These are phyloP conservation scores for Fusarium xyrophilum DNA, from an alignment of 2,329 filamentous ascomycete species.

Conservation along the genomic window DNA sequence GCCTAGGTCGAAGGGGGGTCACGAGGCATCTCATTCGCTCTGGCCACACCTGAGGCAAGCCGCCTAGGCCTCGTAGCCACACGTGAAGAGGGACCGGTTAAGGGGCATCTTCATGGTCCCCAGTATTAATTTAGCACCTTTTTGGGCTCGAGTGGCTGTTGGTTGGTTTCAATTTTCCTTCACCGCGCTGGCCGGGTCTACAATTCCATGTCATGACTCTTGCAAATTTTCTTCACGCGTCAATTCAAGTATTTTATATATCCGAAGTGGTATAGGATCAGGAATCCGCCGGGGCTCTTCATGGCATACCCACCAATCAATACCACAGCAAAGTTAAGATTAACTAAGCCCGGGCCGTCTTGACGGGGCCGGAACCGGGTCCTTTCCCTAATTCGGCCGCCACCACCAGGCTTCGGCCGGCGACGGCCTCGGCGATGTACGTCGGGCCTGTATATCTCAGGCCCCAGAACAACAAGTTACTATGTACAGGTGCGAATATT, in stretches of 20 bases:
- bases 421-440: conserved; percentile 16
- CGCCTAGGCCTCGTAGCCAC: conserved; percentile 19
- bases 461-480: background rate
- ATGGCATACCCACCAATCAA: conserved; percentile 8
- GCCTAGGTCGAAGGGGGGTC: conserved; percentile 15
- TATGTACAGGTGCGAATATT: background rate
- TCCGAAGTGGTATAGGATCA: conserved; percentile 21
- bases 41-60: conserved; percentile 20
- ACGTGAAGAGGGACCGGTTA: conserved; percentile 16
- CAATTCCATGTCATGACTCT: conserved; percentile 21
- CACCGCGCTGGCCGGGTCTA: background rate
- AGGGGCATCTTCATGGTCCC: conserved; percentile 16
- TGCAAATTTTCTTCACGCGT: background rate
- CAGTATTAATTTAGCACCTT: conserved; percentile 13
- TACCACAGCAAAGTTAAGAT: conserved; percentile 11
- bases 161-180: conserved; percentile 9
- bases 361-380: conserved; percentile 26
- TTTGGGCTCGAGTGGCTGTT: background rate
- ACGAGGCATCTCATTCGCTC: conserved; percentile 32
- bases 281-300: conserved; percentile 2
- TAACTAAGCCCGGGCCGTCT: conserved; percentile 26
- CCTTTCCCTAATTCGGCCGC: conserved; percentile 24
- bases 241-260: background rate
- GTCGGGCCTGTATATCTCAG: background rate
- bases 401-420: conserved; percentile 10